phyloP scores from a whole-genome alignment of 495 filamentous ascomycete genomes.

The Hyaloscypha hepaticicola region DNA sequence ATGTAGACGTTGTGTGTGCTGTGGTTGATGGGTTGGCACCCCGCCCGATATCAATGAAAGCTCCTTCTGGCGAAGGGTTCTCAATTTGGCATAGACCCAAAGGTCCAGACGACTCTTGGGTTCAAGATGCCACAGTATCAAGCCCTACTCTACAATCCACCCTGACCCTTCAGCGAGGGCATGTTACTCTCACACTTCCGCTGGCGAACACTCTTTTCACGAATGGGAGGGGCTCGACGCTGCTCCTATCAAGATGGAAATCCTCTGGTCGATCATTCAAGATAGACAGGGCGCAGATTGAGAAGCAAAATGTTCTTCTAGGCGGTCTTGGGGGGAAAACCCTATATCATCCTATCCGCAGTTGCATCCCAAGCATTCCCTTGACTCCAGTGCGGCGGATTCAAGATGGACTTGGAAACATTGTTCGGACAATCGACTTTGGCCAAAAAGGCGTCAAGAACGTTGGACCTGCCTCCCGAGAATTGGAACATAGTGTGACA shows the following conservation, averaged over 20 bases:
- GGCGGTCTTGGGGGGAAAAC: constrained; percentile 27
- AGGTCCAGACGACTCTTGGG: constrained; percentile 34
- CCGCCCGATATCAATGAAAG: not conserved
- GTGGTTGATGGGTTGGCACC: constrained; percentile 29
- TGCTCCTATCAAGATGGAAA: constrained; percentile 58
- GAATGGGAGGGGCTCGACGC: constrained; percentile 63
- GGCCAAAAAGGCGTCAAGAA: constrained; percentile 20
- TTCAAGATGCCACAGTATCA: not conserved
- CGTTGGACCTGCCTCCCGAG: constrained; percentile 64
- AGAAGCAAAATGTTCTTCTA: constrained; percentile 31
- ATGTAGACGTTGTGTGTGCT: constrained; percentile 25
- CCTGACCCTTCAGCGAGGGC: constrained; percentile 23
- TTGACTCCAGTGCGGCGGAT: constrained; percentile 65
- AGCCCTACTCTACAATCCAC: constrained; percentile 13
- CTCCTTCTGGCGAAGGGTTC: constrained; percentile 34
- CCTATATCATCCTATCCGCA: constrained; percentile 8
- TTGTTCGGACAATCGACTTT: constrained; percentile 65
- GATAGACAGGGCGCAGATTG: constrained; percentile 2
- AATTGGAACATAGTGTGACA: constrained; percentile 68
- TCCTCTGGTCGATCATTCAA: constrained; percentile 20
- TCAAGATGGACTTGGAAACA: constrained; percentile 74
- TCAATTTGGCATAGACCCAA: constrained; percentile 39
- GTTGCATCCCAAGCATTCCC: constrained; percentile 51
- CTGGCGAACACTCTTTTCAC: constrained; percentile 77
- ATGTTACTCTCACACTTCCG: constrained; percentile 48